A percentile compares a stretch with the other conserved stretches of the same genome.
phyloP scores from a whole-genome alignment of 768 basidiomycete genomes.

The Boletus subcaerulescens region DNA sequence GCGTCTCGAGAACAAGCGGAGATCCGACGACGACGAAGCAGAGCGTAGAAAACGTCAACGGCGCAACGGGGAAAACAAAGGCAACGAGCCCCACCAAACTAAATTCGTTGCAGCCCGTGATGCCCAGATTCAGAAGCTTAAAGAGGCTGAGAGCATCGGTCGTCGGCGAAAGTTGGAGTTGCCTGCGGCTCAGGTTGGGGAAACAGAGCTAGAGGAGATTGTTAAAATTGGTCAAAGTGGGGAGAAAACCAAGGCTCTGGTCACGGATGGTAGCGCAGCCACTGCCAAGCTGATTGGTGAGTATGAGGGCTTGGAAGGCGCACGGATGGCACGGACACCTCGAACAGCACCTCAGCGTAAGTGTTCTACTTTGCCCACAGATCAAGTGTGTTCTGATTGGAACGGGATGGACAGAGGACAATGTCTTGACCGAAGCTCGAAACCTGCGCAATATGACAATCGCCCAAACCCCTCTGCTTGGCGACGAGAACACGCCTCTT shows the following conservation, averaged over 20 bases:
- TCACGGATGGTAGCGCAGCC: slow-evolving; percentile 78
- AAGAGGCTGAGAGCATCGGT: slow-evolving; percentile 95
- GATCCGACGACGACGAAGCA: slow-evolving; percentile 89
- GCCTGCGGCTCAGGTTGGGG: slow-evolving; percentile 90
- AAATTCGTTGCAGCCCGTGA: slow-evolving; percentile 97
- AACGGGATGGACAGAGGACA: slow-evolving; percentile 67
- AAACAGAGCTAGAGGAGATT: slow-evolving; percentile 93
- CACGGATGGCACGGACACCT: slow-evolving; percentile 91
- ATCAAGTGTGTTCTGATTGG: slow-evolving; percentile 9
- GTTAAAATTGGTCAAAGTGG: slow-evolving; percentile 96
- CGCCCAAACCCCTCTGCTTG: slow-evolving; percentile 89
- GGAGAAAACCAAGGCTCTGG: slow-evolving; percentile 84
- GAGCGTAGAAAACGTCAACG: slow-evolving; percentile 89
- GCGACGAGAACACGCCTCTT: slow-evolving; percentile 96
- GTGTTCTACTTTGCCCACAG: slow-evolving; percentile 30
- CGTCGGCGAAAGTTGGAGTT: slow-evolving; percentile 80
- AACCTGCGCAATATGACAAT: slow-evolving; percentile 94
- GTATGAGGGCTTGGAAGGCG: slow-evolving; percentile 86
- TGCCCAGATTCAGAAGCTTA: slow-evolving; percentile 95
- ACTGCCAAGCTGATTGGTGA: slow-evolving; percentile 86
- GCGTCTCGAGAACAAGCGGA: slow-evolving; percentile 93
- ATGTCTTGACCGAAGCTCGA: slow-evolving; percentile 89
- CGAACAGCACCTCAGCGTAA: slow-evolving; percentile 90
- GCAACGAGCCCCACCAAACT: slow-evolving; percentile 72
- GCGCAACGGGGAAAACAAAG: slow-evolving; percentile 59